Evolutionary conservation across 2,329 filamentous ascomycete species (phyloP), one percentile per base, ranked within the genome.

Genomic region (Diaporthe capsici): DNA sequence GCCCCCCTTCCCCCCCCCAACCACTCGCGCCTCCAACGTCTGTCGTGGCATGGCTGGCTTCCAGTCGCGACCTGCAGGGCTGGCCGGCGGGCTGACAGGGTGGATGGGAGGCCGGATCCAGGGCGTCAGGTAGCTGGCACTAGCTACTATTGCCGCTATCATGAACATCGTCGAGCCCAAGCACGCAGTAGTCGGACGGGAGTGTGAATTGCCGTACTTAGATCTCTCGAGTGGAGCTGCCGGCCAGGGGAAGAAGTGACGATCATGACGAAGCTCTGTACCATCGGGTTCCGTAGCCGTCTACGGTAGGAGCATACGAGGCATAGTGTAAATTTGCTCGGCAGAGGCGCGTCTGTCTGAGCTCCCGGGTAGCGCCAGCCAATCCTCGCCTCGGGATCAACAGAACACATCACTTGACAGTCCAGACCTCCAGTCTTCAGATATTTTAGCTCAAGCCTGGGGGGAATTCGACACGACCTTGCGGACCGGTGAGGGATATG

Each of bases 41-140:
- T 75, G 55, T 47, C 65, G 67, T 63, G 71, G 57, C 71, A 39
- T 72, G 44, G 71, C 57, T 34, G 13, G 37, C 42, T 31, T 51
- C 70, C 57, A 72, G 44, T 61, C 65, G 49, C 44, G 9, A 25
- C n/a, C 42, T 34, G 37, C 37, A 39, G 37, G 37, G 37, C 37
- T 39, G 37, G 37, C 37, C 8, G 34, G 34, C 34, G 8, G 34
- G 8, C 10, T 39, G 37, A 10, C 37, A 39, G 37, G 37, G 10
- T 39, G 31, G 47, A 9, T 60, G 20, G 9, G 13, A 31, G 25
- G 15, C 25, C 39, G 9, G n/a, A 44, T 47, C 7, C 39, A 65
- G 25, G 17, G 15, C 42, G 39, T 47, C 17, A 31, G 7, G 37
- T 15, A 34, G 25, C 53, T 17, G 17, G 31, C 57, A 20, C 57